Evolutionary conservation across 805 yeast species (phyloP).

Genomic region (Cyberlindnera xylosilytica): DNA sequence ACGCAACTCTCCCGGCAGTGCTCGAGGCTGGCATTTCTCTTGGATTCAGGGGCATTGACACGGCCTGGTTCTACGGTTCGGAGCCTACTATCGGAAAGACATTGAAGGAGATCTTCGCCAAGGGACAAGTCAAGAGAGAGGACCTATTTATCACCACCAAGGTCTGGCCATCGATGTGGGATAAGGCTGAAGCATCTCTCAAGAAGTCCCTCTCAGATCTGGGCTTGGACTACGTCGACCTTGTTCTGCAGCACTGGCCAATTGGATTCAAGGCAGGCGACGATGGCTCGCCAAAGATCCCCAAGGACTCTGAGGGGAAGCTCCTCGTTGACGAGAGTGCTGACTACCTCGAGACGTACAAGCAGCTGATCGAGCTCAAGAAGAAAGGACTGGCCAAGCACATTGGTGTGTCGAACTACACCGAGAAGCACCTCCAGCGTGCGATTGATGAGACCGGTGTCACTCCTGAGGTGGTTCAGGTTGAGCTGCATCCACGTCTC

Average conservation of each 20-base stretch:
- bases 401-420: constrained; percentile 59
- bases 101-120: constrained; percentile 42
- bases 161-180: constrained; percentile 58
- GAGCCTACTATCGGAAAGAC: constrained; percentile 55
- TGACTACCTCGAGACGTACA: constrained; percentile 51
- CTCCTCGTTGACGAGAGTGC: constrained; percentile 34
- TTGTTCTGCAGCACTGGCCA: constrained; percentile 82
- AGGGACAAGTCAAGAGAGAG: constrained; percentile 44
- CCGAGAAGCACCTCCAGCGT: constrained; percentile 36
- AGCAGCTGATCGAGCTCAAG: constrained; percentile 51
- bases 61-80: constrained; percentile 68
- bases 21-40: constrained; percentile 37
- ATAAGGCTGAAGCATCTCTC: constrained; percentile 49
- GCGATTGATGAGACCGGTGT: constrained; percentile 41
- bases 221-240: constrained; percentile 71
- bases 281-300: constrained; percentile 40
- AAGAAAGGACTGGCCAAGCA: constrained; percentile 47
- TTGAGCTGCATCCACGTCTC: constrained; percentile 72
- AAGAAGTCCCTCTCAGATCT: constrained; percentile 55
- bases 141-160: constrained; percentile 73
- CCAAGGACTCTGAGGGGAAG: constrained; percentile 34
- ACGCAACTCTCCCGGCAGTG: constrained; percentile 45
- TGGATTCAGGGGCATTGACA: constrained; percentile 73
- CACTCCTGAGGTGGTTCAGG: constrained; percentile 54
- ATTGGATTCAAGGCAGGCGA: constrained; percentile 67